A percentile compares a stretch with the other conserved stretches of the same genome.
phyloP scores from a whole-genome alignment of 306 rosid species.

The Arachis hypogaea region DNA sequence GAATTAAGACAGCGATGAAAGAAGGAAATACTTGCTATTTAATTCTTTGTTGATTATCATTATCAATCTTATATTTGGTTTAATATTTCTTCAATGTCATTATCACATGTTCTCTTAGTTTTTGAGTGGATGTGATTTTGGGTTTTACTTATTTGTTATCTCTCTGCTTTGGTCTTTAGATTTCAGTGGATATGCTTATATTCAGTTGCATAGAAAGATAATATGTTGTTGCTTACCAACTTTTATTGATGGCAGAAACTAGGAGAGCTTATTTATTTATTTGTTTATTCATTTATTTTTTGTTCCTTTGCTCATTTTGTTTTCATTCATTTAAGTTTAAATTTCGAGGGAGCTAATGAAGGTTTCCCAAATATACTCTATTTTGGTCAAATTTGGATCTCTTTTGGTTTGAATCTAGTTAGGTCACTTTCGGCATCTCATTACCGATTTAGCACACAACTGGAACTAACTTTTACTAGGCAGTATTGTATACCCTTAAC shows the following conservation, averaged over 20 bases:
- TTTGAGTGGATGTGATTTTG: conserved; percentile 1
- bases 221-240: background rate
- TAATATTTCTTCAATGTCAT: no score
- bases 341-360: background rate
- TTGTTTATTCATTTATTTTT: background rate
- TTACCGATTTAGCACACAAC: no score
- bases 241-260: background rate
- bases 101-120: no score
- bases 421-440: background rate
- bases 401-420: conserved; percentile 27
- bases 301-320: no score
- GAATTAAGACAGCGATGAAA: no score
- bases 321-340: background rate
- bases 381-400: conserved; percentile 20
- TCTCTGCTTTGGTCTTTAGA: conserved; percentile 34
- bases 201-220: conserved; percentile 9
- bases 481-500: background rate
- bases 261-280: background rate
- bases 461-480: no score
- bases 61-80: no score
- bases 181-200: conserved; percentile 21
- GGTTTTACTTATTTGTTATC: background rate
- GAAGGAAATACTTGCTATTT: no score
- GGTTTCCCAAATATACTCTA: conserved; percentile 1
- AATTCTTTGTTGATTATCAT: no score